A percentile compares a stretch with the other conserved stretches of the same genome.
Conservation (phyloP, 139 green algal species). For the Trebouxia sp. region DNA sequence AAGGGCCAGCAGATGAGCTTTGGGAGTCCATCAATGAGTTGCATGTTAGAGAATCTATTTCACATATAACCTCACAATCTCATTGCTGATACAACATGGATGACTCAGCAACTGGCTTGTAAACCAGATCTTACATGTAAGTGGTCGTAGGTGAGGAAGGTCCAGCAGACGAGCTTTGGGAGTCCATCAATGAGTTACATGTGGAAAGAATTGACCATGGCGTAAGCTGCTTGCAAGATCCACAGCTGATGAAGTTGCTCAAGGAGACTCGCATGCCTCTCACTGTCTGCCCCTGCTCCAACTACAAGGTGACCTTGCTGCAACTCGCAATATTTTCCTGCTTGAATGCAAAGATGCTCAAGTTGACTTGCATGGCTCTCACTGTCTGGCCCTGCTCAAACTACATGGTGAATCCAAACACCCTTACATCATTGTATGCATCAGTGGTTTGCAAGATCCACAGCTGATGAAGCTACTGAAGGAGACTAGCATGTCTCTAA, state of each 20-base stretch:
- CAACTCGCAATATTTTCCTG: no score
- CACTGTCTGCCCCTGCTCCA: conserved; percentile 77
- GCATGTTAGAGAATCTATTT: no score
- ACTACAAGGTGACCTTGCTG: conserved; percentile 53
- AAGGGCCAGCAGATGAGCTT: conserved; percentile 57
- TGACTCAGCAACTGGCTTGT: no score
- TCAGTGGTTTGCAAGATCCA: no score
- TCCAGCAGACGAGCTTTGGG: conserved; percentile 54
- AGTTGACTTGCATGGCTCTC: no score
- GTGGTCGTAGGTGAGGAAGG: conserved; percentile 61
- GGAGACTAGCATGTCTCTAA: conserved; percentile 46
- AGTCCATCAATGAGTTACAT: conserved; percentile 43
- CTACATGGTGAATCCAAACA: no score
- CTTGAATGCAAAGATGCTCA: no score
- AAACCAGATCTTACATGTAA: no score
- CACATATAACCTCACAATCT: no score
- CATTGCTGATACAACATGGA: no score
- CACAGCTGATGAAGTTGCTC: conserved; percentile 51
- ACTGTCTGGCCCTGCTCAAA: no score
- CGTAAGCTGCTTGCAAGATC: conserved; percentile 64
- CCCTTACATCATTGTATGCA: no score
- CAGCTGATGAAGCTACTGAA: conserved; percentile 53
- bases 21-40: conserved; percentile 50
- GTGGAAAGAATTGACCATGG: conserved; percentile 73
- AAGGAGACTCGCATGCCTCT: conserved; percentile 39